Evolutionary conservation across 148 eudicot genomes (phyloP).

Genomic region (Vaccinium corymbosum): DNA sequence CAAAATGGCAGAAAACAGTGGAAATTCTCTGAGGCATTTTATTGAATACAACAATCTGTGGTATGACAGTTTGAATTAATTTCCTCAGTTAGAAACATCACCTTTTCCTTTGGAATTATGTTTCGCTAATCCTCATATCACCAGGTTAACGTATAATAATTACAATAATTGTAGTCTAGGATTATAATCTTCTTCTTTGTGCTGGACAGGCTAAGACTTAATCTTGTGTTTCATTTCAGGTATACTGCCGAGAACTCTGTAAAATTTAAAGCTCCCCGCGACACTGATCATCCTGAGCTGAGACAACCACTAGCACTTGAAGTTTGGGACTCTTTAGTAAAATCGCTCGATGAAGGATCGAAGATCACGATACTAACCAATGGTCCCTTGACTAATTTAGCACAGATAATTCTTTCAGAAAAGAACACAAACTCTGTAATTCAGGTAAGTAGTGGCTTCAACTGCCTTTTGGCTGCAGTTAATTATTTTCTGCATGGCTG

Average conservation of each 20-base stretch:
- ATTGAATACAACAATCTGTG: not conserved
- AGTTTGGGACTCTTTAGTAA: slow-evolving; percentile 55
- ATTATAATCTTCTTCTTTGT: not conserved
- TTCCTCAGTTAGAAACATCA: not conserved
- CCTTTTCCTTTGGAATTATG: not conserved
- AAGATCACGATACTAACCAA: slow-evolving; percentile 63
- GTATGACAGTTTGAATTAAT: not conserved
- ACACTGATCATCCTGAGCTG: slow-evolving; percentile 61
- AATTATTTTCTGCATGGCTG: not conserved
- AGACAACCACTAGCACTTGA: slow-evolving; percentile 72
- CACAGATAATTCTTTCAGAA: slow-evolving; percentile 55
- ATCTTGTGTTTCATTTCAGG: slow-evolving; percentile 31
- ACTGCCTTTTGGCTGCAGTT: not conserved
- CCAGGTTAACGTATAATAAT: not conserved
- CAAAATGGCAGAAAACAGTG: not conserved
- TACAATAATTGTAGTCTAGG: not conserved
- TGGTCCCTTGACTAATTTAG: slow-evolving; percentile 78
- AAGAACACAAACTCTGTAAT: slow-evolving; percentile 43
- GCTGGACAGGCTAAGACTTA: not conserved
- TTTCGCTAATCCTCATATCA: not conserved
- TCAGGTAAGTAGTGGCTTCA: slow-evolving; percentile 37
- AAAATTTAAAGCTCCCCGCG: slow-evolving; percentile 67
- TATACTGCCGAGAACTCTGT: slow-evolving; percentile 69
- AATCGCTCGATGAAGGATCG: slow-evolving; percentile 32
- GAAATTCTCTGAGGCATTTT: not conserved